A percentile compares a stretch with the other conserved stretches of the same genome.
These are phyloP conservation scores for Aureobasidium sp. DNA, from an alignment of 2,329 filamentous ascomycete species.

Conservation along the genomic window DNA sequence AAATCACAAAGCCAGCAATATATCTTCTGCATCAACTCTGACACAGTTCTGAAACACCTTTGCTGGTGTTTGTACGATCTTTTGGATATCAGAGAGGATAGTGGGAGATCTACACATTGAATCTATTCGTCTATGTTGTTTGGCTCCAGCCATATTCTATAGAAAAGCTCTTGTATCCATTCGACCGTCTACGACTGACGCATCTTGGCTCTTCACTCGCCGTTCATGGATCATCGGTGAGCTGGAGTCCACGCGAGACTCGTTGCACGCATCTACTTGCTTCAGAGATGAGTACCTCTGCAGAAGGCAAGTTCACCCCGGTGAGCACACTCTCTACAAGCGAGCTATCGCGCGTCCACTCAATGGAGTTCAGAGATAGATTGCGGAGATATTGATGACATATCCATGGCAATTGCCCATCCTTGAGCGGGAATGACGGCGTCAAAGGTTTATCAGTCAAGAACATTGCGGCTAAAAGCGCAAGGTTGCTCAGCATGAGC, in stretches of 20 bases:
- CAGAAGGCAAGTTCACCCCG: neutral
- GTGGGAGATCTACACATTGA: no score
- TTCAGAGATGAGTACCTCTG: neutral
- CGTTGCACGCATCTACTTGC: neutral
- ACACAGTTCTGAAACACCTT: no score
- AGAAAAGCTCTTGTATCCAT: no score
- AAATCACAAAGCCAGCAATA: no score
- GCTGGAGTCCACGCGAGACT: constrained; percentile 1
- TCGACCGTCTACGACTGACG: neutral
- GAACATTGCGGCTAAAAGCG: neutral
- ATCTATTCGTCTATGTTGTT: no score
- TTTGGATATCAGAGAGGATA: no score
- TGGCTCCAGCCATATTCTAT: no score
- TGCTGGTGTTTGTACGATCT: no score
- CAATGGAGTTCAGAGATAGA: neutral
- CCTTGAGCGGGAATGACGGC: neutral
- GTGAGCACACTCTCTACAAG: neutral
- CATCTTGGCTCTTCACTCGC: neutral
- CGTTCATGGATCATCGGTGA: neutral
- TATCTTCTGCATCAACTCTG: no score
- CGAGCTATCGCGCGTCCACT: neutral
- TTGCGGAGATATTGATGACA: constrained; percentile 12
- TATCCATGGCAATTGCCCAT: neutral
- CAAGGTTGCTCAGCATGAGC: constrained; percentile 11
- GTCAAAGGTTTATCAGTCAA: neutral